Base-by-base conservation (phyloP, 352 stramenopile species). In the Phytophthora colocasiae region DNA sequence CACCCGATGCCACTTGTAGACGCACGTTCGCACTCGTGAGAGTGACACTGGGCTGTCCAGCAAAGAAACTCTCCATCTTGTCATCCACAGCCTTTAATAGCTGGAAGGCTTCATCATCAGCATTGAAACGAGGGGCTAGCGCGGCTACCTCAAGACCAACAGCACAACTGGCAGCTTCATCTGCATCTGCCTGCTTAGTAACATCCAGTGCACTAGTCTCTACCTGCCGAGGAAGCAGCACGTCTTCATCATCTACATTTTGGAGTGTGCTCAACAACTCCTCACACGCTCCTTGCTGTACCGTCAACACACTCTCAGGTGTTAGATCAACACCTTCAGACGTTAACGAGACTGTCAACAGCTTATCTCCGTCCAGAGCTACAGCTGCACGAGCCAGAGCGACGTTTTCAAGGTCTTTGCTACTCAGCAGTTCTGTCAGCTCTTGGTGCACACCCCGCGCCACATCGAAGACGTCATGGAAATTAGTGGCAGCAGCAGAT, bases 71-170 rank as follows among this genome's bases (percentile, higher is more conserved):
- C 32, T 73, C 69, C 43, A 87, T 55, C 40, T 69, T 82, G n/a
- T 74, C 51, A 26, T 87, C 78, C 48, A 86, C 56, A 5, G 43
- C 57, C 54, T 83, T 76, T 12, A 87, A 64, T 19, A 89, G 61
- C 47, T 79, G 54, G 39, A 85, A 69, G 5, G 49, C 65, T 1
- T 78, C 69, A 11, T 11, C 41, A 3, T 75, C 60, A 14, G 43
- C 10, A 44, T 17, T 39, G 12, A 69, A 8, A 26, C 17, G 59
- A 1, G 47, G 38, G 0, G 34, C 34, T 19, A 63, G 4, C 27
- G 63, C 75, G 17, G 51, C 32, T 46, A 83, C 29, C 4, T 83
- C 64, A 38, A 83, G 22, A 4, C 6, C 15, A 19, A 83, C 64
- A 17, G 53, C 43, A 54, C 75, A 83, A 11, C 62, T 38, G 2